Base-by-base conservation (phyloP, 495 filamentous ascomycete species). In the Lasiosphaeriaceae sp. region DNA sequence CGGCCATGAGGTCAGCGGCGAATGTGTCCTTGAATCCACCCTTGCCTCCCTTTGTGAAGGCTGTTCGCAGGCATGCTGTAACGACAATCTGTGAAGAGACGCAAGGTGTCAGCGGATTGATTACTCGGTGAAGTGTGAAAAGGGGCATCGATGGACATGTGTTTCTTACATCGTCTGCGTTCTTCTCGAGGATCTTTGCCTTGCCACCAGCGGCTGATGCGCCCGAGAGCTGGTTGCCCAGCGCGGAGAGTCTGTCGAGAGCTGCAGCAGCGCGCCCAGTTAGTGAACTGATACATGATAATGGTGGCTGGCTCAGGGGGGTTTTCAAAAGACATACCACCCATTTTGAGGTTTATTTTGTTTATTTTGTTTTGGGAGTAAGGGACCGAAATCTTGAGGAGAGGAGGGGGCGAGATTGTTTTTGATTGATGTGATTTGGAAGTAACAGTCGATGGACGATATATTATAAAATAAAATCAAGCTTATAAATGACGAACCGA, bases 21-120 rank as follows among this genome's bases (percentile, higher is more conserved):
- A 81, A 77, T 16, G 93, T 96, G 74, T 98, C 95, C 82, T 97
- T 97, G 81, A 98, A 94, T 29, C 81, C 83, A 64, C 94, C 94
- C 75, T 91, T 90, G 61, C 92, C 90, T 64, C 91, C 94, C 76
- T 90, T 95, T 52, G 90, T 95, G 68, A 96, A 85, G 55, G 94
- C 83, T 17, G 91, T 95, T 53, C 94, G 92, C 66, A 97, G 89
- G 60, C 90, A 90, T 65, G 87, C 89, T 61, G 94, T 97, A 55
- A 98, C 83, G 57, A 98, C 94, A 66, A 97, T 84, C 85, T 88
- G 66, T 46, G 11, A 22, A 11, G 45, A 4, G 21, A 29, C 8
- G 35, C 51, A 35, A 39, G 29, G 35, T 37, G 34, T 37, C 34
- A 37, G 34, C 34, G 2, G 34, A n/a, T n/a, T n/a, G n/a, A n/a